These are phyloP conservation scores for Primulina tabacum DNA, from an alignment of 257 asterid genomes.

Conservation along the genomic window DNA sequence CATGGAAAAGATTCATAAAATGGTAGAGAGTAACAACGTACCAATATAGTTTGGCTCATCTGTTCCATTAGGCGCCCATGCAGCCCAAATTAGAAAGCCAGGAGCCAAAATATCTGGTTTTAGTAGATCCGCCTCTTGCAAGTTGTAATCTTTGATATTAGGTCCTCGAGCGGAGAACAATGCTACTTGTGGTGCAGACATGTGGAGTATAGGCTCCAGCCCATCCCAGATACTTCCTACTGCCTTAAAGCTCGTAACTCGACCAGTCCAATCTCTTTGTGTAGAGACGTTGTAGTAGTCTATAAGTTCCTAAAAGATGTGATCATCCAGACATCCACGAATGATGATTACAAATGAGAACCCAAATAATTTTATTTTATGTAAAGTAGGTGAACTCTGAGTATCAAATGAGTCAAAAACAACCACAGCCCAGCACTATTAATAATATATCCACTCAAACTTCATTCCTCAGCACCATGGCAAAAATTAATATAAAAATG, in stretches of 20 bases:
- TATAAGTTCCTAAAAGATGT: conserved; percentile 62
- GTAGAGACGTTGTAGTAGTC: conserved; percentile 86
- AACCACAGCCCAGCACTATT: background rate
- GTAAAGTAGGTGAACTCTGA: background rate
- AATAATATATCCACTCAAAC: background rate
- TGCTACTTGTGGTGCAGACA: conserved; percentile 98
- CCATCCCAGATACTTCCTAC: conserved; percentile 86
- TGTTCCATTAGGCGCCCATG: conserved; percentile 97
- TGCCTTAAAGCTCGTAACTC: conserved; percentile 84
- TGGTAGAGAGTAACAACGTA: conserved; percentile 29
- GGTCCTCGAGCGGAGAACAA: conserved; percentile 97
- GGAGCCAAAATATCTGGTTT: conserved; percentile 99
- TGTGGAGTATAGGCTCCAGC: conserved; percentile 74
- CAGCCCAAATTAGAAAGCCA: conserved; percentile 97
- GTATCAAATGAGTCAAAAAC: background rate
- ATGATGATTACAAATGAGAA: conserved; percentile 13
- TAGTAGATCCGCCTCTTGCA: conserved; percentile 91
- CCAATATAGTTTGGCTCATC: conserved; percentile 87
- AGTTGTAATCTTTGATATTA: conserved; percentile 86
- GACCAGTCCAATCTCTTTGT: conserved; percentile 90
- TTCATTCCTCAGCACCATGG: background rate
- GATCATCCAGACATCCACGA: background rate
- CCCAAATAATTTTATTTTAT: background rate
- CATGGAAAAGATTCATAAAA: background rate
- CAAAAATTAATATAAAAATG: background rate